A percentile compares a stretch with the other conserved stretches of the same genome.
These are phyloP conservation scores for Trametes pubescens DNA, from an alignment of 1,284 basidiomycete species.

Conservation along the genomic window DNA sequence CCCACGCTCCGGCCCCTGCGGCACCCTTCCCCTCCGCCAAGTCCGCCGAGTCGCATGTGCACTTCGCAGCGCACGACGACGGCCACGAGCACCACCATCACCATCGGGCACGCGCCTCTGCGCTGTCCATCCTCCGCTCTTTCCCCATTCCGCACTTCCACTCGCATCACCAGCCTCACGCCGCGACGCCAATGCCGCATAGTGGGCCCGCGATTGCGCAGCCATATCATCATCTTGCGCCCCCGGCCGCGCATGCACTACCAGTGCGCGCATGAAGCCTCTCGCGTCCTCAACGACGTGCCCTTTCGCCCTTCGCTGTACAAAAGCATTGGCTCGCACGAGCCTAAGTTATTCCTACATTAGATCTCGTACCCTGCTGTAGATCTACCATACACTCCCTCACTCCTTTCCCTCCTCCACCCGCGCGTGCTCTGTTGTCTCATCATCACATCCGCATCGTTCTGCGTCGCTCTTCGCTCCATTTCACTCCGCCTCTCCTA, in stretches of 20 bases:
- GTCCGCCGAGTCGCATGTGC: slow-evolving; percentile 17
- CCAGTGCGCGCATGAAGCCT: slow-evolving; percentile 29
- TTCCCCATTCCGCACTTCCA: slow-evolving; percentile 44
- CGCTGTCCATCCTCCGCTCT: slow-evolving; percentile 40
- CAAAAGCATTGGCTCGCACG: slow-evolving; percentile 24
- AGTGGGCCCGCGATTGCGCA: slow-evolving; percentile 3
- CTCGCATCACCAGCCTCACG: slow-evolving; percentile 23
- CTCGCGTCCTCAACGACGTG: not conserved
- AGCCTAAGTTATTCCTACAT: slow-evolving; percentile 23
- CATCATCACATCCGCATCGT: slow-evolving; percentile 1
- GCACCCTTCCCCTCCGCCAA: slow-evolving; percentile 29
- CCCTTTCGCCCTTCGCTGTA: slow-evolving; percentile 24
- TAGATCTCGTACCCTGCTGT: slow-evolving; percentile 16
- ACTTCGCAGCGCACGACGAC: slow-evolving; percentile 21
- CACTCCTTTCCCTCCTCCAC: slow-evolving; percentile 2
- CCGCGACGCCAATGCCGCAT: slow-evolving; percentile 16
- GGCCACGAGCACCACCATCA: slow-evolving; percentile 21
- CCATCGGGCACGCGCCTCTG: slow-evolving; percentile 33
- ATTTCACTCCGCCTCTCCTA: slow-evolving; percentile 6
- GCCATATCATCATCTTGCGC: slow-evolving; percentile 23
- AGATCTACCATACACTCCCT: slow-evolving; percentile 24
- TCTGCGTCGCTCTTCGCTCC: not conserved
- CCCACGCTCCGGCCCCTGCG: slow-evolving; percentile 25
- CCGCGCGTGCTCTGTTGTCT: slow-evolving; percentile 14
- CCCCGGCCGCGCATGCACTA: slow-evolving; percentile 17